A percentile compares a stretch with the other conserved stretches of the same genome.
Conservation (phyloP, 1,284 basidiomycete genomes). For the Rhodofomes roseus region DNA sequence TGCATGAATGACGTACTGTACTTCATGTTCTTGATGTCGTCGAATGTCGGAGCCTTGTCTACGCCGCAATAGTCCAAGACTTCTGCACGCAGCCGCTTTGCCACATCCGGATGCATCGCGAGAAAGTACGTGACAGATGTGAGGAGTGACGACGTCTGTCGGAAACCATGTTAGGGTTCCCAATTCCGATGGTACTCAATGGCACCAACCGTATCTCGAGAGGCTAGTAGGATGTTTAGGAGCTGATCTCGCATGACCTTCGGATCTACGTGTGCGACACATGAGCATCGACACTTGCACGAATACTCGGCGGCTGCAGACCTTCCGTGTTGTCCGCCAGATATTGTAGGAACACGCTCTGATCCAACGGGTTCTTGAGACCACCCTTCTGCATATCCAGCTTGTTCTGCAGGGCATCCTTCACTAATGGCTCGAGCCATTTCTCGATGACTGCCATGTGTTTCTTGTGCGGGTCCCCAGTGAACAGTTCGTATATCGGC, state of each 20-base stretch:
- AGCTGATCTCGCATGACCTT: conserved; percentile 65
- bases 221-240: conserved; percentile 69
- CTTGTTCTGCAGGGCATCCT: conserved; percentile 46
- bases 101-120: conserved; percentile 54
- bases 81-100: conserved; percentile 53
- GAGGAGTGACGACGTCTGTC: conserved; percentile 56
- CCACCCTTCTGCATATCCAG: conserved; percentile 36
- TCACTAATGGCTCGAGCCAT: conserved; percentile 63
- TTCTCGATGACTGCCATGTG: conserved; percentile 49
- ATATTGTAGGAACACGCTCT: conserved; percentile 65
- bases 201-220: conserved; percentile 51
- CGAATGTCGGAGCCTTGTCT: conserved; percentile 45
- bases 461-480: conserved; percentile 49
- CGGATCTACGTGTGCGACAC: conserved; percentile 34
- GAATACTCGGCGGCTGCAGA: conserved; percentile 19
- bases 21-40: conserved; percentile 50
- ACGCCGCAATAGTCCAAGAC: conserved; percentile 52
- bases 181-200: neutral
- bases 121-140: conserved; percentile 67
- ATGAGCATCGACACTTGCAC: neutral
- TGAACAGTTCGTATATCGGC: conserved; percentile 63
- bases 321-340: conserved; percentile 62
- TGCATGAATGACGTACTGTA: conserved; percentile 65
- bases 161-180: neutral
- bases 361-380: conserved; percentile 36